phyloP scores from a whole-genome alignment of 768 basidiomycete genomes.

The Leccinum arenicola region DNA sequence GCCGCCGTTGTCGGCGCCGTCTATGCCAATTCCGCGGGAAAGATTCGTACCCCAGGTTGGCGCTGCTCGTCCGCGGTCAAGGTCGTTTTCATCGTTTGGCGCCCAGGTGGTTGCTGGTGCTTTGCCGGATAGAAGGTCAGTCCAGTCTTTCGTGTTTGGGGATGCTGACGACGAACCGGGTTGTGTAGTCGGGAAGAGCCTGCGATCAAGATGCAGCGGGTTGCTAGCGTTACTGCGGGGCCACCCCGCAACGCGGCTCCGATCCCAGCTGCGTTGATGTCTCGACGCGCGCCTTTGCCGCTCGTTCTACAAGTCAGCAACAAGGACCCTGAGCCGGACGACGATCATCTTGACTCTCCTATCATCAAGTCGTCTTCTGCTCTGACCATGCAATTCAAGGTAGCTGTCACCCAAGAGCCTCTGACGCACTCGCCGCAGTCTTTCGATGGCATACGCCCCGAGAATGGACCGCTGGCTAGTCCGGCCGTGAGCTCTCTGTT shows the following conservation, averaged over 20 bases:
- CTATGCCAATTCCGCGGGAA: slow-evolving; percentile 45
- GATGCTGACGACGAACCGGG: background rate
- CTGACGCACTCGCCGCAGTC: slow-evolving; percentile 6
- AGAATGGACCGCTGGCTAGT: slow-evolving; percentile 8
- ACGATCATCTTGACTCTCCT: slow-evolving; percentile 3
- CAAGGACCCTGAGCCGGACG: slow-evolving; percentile 3
- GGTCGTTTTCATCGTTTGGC: slow-evolving; percentile 76
- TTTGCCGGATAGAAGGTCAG: slow-evolving; percentile 20
- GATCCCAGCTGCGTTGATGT: slow-evolving; percentile 22
- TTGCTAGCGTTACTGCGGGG: background rate
- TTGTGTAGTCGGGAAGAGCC: slow-evolving; percentile 25
- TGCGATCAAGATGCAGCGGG: slow-evolving; percentile 2
- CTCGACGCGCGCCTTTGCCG: slow-evolving; percentile 19
- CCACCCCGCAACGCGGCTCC: slow-evolving; percentile 5
- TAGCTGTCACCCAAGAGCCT: slow-evolving; percentile 23
- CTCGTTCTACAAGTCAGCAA: slow-evolving; percentile 12
- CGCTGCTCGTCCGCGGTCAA: slow-evolving; percentile 52
- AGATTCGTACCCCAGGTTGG: slow-evolving; percentile 62
- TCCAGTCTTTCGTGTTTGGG: background rate
- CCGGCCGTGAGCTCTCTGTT: slow-evolving; percentile 15
- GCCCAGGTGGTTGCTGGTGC: slow-evolving; percentile 18
- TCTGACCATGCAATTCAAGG: slow-evolving; percentile 25
- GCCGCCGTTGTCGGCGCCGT: background rate
- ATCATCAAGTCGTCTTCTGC: slow-evolving; percentile 37
- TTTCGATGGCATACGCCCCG: background rate